Evolutionary conservation across 169 alveolate genomes (phyloP), one percentile per base, ranked within the genome.

Genomic region (Amoebophrya sp.): DNA sequence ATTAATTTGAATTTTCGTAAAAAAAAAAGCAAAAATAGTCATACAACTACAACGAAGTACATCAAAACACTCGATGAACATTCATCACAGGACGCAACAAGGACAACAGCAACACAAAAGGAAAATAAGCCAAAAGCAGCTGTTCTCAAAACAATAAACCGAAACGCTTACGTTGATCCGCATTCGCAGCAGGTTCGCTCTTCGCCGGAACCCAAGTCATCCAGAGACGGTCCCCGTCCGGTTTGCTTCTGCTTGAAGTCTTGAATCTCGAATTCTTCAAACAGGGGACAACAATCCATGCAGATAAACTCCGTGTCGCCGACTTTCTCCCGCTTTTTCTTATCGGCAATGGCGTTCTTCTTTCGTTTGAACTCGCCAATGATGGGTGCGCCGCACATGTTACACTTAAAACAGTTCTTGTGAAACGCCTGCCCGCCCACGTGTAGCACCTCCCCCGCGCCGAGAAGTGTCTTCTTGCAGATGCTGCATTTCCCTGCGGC

Each of bases 221-320:
- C 83, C 29, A 66, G 32, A 7, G 39, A 25, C 35, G 83, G 83
- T 0, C 35, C 83, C 32, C 83, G 83, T 7, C 83, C 83, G 10
- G 83, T 66, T 66, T 66, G 83, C 35, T 66, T 66, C 83, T 25
- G 83, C 83, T 66, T 66, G 83, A 66, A 66, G 83, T 66, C 83
- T 25, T 66, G 83, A 18, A 66, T n/a, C 83, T 66, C 83, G 18
- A 66, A 66, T 25, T 66, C 83, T 25, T 66, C 83, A 66, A 66
- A 66, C 83, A 66, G 83, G 32, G 83, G 83, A 66, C 83, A 66
- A n/a, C 83, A 66, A 25, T 66, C 83, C 83, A 66, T 66, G 35
- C 83, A 66, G 10, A 66, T 25, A 66, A 66, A 66, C 35, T 66
- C 83, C 38, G 29, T 25, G 35, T 66, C 54, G 54, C n/a, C n/a